Evolutionary conservation across 2,329 filamentous ascomycete genomes (phyloP).

Genomic region (Lasiodiplodia sp.): DNA sequence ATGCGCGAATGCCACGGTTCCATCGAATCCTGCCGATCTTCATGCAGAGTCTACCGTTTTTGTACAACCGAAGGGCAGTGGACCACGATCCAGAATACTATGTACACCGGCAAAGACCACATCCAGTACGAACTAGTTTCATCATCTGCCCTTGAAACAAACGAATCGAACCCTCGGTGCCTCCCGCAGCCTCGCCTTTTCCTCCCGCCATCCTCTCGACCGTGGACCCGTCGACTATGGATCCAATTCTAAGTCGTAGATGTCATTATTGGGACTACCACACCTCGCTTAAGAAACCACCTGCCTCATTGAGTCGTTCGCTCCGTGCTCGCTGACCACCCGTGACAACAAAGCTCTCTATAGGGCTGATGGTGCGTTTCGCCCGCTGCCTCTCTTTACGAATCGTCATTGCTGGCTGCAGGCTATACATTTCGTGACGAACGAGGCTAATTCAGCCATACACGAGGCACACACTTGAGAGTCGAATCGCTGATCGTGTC

Average conservation of each 20-base stretch:
- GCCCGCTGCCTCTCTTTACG: background rate
- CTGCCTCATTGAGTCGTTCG: constrained; percentile 5
- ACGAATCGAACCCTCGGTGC: background rate
- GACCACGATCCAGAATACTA: background rate
- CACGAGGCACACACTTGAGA: background rate
- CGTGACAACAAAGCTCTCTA: background rate
- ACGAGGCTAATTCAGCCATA: background rate
- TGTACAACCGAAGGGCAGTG: constrained; percentile 10
- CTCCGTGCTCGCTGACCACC: background rate
- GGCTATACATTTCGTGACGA: background rate
- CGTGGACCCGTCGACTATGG: background rate
- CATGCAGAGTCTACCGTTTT: background rate
- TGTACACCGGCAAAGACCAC: background rate
- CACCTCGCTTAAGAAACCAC: constrained; percentile 21
- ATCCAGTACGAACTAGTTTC: background rate
- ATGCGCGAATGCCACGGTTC: constrained; percentile 5
- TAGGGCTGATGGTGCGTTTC: background rate
- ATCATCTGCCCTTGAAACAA: background rate
- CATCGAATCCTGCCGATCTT: constrained; percentile 10
- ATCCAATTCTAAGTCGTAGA: background rate
- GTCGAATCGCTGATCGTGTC: background rate
- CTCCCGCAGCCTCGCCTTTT: background rate
- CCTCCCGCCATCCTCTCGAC: background rate
- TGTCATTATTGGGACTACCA: background rate
- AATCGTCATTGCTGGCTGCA: background rate